These are phyloP conservation scores for Talaromyces atroroseus DNA, from an alignment of 2,329 filamentous ascomycete species.

Conservation along the genomic window DNA sequence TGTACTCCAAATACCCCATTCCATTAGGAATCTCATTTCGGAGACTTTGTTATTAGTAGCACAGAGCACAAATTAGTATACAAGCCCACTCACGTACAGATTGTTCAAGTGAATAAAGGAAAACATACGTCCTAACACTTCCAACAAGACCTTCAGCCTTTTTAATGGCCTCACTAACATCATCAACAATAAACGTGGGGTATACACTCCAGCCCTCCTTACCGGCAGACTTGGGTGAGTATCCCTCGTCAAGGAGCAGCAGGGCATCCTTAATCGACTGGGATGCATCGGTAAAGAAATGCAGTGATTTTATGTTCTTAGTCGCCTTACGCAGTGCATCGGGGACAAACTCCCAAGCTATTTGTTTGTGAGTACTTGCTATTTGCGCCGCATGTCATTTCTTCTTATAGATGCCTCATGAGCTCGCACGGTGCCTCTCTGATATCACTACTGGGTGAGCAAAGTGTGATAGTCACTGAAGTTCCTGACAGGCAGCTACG, in stretches of 20 bases:
- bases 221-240: background rate
- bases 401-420: too few relatives aligned
- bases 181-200: slow-evolving; percentile 5
- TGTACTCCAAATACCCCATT: too few relatives aligned
- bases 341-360: slow-evolving; percentile 3
- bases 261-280: slow-evolving; percentile 9
- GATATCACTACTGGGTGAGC: too few relatives aligned
- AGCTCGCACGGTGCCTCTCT: too few relatives aligned
- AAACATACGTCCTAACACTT: slow-evolving; percentile 5
- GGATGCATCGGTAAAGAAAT: slow-evolving; percentile 9
- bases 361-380: too few relatives aligned
- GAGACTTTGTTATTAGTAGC: background rate
- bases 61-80: slow-evolving; percentile 1
- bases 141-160: slow-evolving; percentile 4
- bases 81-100: background rate
- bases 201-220: slow-evolving; percentile 6
- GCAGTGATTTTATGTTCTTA: slow-evolving; percentile 6
- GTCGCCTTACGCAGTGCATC: background rate
- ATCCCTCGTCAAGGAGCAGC: slow-evolving; percentile 7
- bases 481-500: too few relatives aligned
- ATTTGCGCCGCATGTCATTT: too few relatives aligned
- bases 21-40: slow-evolving; percentile 6
- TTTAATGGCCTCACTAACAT: slow-evolving; percentile 7
- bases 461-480: too few relatives aligned
- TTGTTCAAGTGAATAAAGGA: background rate